phyloP scores from a whole-genome alignment of 2,329 filamentous ascomycete species.

The Anthostomella pinea region DNA sequence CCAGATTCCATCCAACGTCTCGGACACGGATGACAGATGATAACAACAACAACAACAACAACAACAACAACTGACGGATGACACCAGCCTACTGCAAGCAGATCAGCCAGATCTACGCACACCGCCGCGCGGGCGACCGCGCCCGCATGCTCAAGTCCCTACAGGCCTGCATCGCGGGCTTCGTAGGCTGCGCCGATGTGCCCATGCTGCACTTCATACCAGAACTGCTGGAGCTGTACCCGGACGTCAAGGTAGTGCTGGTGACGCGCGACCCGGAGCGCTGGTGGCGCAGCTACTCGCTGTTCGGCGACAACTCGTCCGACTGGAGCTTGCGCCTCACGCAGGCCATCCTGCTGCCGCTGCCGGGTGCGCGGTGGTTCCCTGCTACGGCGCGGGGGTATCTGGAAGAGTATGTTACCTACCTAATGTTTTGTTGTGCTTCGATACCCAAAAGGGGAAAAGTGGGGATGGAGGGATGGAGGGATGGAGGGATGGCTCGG shows the following conservation, averaged over 20 bases:
- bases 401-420: constrained; percentile 4
- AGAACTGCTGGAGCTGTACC: constrained; percentile 46
- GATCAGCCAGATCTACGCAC: constrained; percentile 27
- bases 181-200: constrained; percentile 42
- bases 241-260: constrained; percentile 45
- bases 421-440: neutral
- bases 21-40: too few species aligned
- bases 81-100: constrained; percentile 19
- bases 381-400: neutral
- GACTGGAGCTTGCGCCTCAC: neutral
- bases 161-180: constrained; percentile 38
- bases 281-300: constrained; percentile 32
- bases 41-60: too few species aligned
- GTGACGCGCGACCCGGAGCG: constrained; percentile 33
- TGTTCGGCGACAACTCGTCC: neutral
- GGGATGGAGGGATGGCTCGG: too few species aligned
- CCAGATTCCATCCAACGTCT: too few species aligned
- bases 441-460: too few species aligned
- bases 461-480: too few species aligned
- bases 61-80: too few species aligned
- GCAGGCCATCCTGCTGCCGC: constrained; percentile 1
- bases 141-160: constrained; percentile 30
- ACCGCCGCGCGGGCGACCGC: constrained; percentile 23
- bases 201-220: constrained; percentile 40
- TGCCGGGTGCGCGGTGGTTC: constrained; percentile 12